phyloP scores from a whole-genome alignment of 1,284 basidiomycete species.

The Exobasidium cylindrosporum region DNA sequence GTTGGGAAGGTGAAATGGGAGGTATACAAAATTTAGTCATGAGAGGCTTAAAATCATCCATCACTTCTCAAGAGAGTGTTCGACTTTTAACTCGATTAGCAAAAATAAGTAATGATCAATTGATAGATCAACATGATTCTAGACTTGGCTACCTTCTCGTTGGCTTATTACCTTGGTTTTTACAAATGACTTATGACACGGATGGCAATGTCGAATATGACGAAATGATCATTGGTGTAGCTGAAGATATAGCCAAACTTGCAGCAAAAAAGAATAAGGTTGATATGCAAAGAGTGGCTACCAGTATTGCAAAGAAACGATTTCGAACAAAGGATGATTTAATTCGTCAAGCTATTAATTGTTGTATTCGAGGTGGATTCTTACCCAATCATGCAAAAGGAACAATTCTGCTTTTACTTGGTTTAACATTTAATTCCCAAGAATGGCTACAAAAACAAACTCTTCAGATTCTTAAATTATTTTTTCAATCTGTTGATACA shows the following conservation, averaged over 20 bases:
- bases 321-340: constrained; percentile 93
- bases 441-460: constrained; percentile 77
- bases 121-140: constrained; percentile 67
- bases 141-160: constrained; percentile 81
- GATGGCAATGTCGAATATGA: constrained; percentile 59
- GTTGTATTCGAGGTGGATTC: constrained; percentile 78
- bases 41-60: constrained; percentile 75
- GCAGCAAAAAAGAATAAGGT: constrained; percentile 71
- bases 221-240: constrained; percentile 59
- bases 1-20: constrained; percentile 68
- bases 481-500: constrained; percentile 81
- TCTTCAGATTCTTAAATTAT: constrained; percentile 81
- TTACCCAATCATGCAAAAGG: constrained; percentile 66
- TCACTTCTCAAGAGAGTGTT: constrained; percentile 69
- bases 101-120: constrained; percentile 64
- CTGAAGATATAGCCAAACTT: constrained; percentile 69
- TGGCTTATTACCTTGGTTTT: constrained; percentile 80
- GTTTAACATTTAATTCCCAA: constrained; percentile 79
- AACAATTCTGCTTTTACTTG: constrained; percentile 75
- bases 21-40: constrained; percentile 74
- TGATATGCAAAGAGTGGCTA: constrained; percentile 80
- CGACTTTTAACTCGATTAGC: constrained; percentile 68
- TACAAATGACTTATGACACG: constrained; percentile 69
- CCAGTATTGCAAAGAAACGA: constrained; percentile 77
- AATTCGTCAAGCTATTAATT: constrained; percentile 76